A percentile compares a stretch with the other conserved stretches of the same genome.
phyloP scores from a whole-genome alignment of 495 filamentous ascomycete species.

The Neurospora sp. region DNA sequence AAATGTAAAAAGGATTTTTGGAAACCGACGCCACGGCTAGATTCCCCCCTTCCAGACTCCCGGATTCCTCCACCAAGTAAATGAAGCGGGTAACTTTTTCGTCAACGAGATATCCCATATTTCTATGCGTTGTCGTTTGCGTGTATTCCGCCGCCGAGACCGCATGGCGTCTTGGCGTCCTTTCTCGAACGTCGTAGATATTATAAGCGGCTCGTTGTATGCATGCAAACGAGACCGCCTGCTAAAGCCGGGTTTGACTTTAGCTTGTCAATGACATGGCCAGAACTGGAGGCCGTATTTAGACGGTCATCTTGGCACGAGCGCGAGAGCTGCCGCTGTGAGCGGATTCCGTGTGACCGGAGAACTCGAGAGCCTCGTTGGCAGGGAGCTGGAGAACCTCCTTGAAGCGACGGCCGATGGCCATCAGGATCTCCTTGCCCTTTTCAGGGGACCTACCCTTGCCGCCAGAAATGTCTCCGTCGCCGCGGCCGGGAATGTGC shows the following conservation, averaged over 20 bases:
- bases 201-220: background rate
- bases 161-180: background rate
- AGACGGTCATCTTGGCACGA: constrained; percentile 87
- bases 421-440: constrained; percentile 69
- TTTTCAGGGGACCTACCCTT: constrained; percentile 66
- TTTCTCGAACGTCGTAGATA: background rate
- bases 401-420: constrained; percentile 85
- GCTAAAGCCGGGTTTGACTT: background rate
- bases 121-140: background rate
- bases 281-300: constrained; percentile 11
- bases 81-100: background rate
- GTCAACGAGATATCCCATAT: background rate
- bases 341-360: constrained; percentile 88
- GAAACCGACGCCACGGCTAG: background rate
- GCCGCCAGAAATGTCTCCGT: constrained; percentile 53
- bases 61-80: background rate
- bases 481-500: constrained; percentile 63
- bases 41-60: background rate
- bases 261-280: background rate
- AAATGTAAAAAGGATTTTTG: background rate
- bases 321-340: constrained; percentile 87
- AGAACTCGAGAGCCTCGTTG: constrained; percentile 79
- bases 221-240: background rate
- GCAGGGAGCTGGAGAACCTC: constrained; percentile 67
- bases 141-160: background rate